Conservation (phyloP, 2,329 filamentous ascomycete species). For the Aspergillus awamori region DNA sequence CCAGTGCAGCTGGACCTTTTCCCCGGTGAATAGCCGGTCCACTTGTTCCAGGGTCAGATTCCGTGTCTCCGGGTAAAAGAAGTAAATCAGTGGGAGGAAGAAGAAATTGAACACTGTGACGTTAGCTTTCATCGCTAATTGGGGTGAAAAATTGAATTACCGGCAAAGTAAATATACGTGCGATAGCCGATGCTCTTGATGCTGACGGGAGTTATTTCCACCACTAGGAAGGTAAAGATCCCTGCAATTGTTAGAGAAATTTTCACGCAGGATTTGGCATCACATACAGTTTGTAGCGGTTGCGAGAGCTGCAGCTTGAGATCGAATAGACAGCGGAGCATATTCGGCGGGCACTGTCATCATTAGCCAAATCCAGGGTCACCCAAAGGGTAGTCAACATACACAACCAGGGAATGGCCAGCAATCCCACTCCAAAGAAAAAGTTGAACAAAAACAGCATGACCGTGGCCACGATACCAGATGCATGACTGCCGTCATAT, state of each 20-base stretch:
- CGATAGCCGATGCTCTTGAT: constrained; percentile 44
- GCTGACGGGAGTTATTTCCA: constrained; percentile 50
- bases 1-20: constrained; percentile 35
- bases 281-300: constrained; percentile 52
- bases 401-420: constrained; percentile 50
- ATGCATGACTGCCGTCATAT: constrained; percentile 39
- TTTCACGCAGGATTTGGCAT: constrained; percentile 6
- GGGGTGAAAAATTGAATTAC: constrained; percentile 15
- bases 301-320: constrained; percentile 52
- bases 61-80: constrained; percentile 41
- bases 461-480: constrained; percentile 48
- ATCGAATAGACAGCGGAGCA: constrained; percentile 51
- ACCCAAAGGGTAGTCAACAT: constrained; percentile 25
- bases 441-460: constrained; percentile 60
- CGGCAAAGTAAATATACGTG: constrained; percentile 50
- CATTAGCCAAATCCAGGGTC: constrained; percentile 18
- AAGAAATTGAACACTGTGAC: constrained; percentile 48
- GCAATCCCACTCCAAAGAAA: constrained; percentile 54
- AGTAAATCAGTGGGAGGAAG: constrained; percentile 55
- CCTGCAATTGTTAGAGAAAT: constrained; percentile 23
- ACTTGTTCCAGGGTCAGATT: constrained; percentile 39
- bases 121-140: no score
- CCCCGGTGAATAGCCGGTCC: constrained; percentile 40
- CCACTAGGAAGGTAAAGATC: constrained; percentile 53
- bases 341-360: constrained; percentile 48